These are phyloP conservation scores for Penicillium carneum DNA, from an alignment of 2,329 filamentous ascomycete genomes.

Conservation along the genomic window DNA sequence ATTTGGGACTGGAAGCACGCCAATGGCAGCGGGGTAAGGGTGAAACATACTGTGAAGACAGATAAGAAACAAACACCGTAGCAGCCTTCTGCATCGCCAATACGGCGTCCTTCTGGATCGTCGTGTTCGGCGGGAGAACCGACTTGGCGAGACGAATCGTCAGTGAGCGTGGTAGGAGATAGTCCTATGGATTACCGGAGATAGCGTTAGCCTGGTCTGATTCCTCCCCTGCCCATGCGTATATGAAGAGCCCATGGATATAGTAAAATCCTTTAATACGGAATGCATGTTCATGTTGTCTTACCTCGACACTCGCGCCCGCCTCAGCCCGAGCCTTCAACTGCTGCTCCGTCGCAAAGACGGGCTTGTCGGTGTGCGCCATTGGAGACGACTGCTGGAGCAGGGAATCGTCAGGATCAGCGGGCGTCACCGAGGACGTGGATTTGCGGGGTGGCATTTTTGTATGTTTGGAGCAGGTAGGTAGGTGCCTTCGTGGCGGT, in stretches of 20 bases:
- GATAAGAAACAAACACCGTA: slow-evolving; percentile 71
- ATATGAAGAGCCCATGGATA: background rate
- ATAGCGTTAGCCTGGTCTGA: background rate
- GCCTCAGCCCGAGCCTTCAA: slow-evolving; percentile 49
- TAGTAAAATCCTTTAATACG: background rate
- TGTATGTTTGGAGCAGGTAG: background rate
- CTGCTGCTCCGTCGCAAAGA: slow-evolving; percentile 51
- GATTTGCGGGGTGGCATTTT: slow-evolving; percentile 50
- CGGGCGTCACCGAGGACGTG: slow-evolving; percentile 41
- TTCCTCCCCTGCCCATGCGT: background rate
- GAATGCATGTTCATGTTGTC: slow-evolving; percentile 1
- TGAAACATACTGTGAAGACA: slow-evolving; percentile 63
- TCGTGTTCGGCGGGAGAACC: slow-evolving; percentile 69
- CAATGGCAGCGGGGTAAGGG: background rate
- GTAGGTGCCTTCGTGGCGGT: slow-evolving; percentile 2
- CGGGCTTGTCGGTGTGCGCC: slow-evolving; percentile 33
- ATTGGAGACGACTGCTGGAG: slow-evolving; percentile 27
- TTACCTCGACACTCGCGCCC: slow-evolving; percentile 52
- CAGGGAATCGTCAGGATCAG: slow-evolving; percentile 31
- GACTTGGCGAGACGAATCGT: slow-evolving; percentile 68
- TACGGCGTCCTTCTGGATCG: slow-evolving; percentile 70
- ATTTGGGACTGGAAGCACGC: background rate
- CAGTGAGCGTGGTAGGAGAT: slow-evolving; percentile 68
- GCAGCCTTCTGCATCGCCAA: slow-evolving; percentile 70
- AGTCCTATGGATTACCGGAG: slow-evolving; percentile 56